These are phyloP conservation scores for Skeletonema menzelii DNA, from an alignment of 108 stramenopile species.

Conservation along the genomic window DNA sequence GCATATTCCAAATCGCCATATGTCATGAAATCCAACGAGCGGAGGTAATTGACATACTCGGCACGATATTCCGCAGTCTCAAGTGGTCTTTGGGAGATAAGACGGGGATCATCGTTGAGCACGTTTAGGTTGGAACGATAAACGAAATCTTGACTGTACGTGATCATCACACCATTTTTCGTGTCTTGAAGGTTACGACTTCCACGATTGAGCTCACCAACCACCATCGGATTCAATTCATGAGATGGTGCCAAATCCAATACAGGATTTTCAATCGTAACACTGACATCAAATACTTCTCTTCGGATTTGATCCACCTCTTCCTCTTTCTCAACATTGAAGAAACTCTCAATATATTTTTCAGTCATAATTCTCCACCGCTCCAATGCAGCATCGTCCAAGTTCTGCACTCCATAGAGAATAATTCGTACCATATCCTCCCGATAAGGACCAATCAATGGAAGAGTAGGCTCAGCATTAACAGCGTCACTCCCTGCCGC, in stretches of 20 bases:
- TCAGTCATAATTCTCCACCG: slow-evolving; percentile 30
- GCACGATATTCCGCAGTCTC: slow-evolving; percentile 48
- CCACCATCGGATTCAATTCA: slow-evolving; percentile 25
- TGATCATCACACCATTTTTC: slow-evolving; percentile 20
- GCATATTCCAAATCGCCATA: slow-evolving; percentile 32
- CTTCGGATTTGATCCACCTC: slow-evolving; percentile 18
- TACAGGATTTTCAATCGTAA: slow-evolving; percentile 15
- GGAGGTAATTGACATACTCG: slow-evolving; percentile 42
- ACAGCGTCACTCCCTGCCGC: neutral
- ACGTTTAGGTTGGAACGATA: slow-evolving; percentile 35
- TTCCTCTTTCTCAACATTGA: slow-evolving; percentile 20
- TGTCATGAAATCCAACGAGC: slow-evolving; percentile 19
- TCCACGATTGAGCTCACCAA: slow-evolving; percentile 13
- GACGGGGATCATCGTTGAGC: slow-evolving; percentile 38
- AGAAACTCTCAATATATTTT: slow-evolving; percentile 34
- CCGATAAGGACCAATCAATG: slow-evolving; percentile 30
- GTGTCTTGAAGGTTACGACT: slow-evolving; percentile 5
- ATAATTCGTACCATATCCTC: slow-evolving; percentile 45
- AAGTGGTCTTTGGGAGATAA: slow-evolving; percentile 39
- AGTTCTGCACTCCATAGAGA: slow-evolving; percentile 30
- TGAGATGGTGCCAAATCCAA: slow-evolving; percentile 20
- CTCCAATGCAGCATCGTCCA: slow-evolving; percentile 16
- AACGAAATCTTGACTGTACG: slow-evolving; percentile 23
- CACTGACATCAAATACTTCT: slow-evolving; percentile 24
- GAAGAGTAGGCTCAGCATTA: slow-evolving; percentile 6